Evolutionary conservation across 2,329 filamentous ascomycete species (phyloP).

Genomic region (Pezicula radicicola): DNA sequence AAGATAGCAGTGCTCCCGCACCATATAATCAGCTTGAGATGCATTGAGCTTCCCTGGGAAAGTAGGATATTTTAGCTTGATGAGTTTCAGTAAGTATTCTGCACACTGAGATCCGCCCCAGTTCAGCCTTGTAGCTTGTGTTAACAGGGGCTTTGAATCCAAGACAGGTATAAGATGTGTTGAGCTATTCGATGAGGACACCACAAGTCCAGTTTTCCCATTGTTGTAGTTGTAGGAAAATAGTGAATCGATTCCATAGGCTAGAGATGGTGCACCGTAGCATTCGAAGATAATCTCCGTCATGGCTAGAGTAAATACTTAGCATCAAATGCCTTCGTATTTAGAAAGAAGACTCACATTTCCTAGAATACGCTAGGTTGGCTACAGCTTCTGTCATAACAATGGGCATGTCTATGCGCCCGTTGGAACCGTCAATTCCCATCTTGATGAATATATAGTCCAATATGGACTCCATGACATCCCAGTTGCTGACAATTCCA

Average conservation of each 20-base stretch:
- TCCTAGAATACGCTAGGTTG: constrained; percentile 83
- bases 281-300: constrained; percentile 97
- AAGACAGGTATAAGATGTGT: constrained; percentile 95
- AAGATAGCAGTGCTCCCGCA: constrained; percentile 86
- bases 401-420: constrained; percentile 77
- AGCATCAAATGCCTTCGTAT: constrained; percentile 14
- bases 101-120: constrained; percentile 91
- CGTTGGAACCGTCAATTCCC: constrained; percentile 74
- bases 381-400: constrained; percentile 96
- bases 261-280: constrained; percentile 84
- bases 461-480: constrained; percentile 90
- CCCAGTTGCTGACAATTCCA: constrained; percentile 94
- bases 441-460: constrained; percentile 96
- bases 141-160: constrained; percentile 78
- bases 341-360: constrained; percentile 57
- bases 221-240: constrained; percentile 91
- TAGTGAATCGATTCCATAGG: constrained; percentile 93
- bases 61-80: constrained; percentile 86
- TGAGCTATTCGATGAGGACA: constrained; percentile 89
- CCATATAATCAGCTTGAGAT: constrained; percentile 82
- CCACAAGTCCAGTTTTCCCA: constrained; percentile 80
- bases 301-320: constrained; percentile 64
- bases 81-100: constrained; percentile 87
- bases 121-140: constrained; percentile 84
- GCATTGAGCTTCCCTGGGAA: constrained; percentile 84